Evolutionary conservation across 2,329 filamentous ascomycete species (phyloP).

Genomic region (Aspergillaceae sp.): DNA sequence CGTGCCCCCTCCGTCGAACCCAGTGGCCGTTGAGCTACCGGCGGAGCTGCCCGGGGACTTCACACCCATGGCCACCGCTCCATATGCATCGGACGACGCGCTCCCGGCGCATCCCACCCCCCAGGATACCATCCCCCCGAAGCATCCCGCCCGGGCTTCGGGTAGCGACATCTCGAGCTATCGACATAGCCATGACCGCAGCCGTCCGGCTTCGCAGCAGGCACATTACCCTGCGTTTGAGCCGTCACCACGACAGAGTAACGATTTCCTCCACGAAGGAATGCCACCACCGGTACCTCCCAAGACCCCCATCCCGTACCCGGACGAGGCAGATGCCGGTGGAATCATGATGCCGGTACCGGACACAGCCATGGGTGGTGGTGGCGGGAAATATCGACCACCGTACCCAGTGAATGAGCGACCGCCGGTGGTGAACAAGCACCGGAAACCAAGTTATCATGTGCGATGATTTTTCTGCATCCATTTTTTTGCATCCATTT

Average conservation of each 20-base stretch:
- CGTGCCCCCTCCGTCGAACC: slow-evolving; percentile 35
- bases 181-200: slow-evolving; percentile 31
- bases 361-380: slow-evolving; percentile 20
- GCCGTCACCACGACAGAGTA: slow-evolving; percentile 26
- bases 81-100: slow-evolving; percentile 21
- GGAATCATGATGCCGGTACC: slow-evolving; percentile 29
- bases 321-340: slow-evolving; percentile 22
- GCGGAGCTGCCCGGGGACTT: slow-evolving; percentile 41
- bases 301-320: slow-evolving; percentile 62
- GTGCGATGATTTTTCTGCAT: slow-evolving; percentile 32
- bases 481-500: no score
- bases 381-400: slow-evolving; percentile 32
- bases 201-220: slow-evolving; percentile 20
- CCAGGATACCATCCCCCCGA: slow-evolving; percentile 15
- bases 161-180: slow-evolving; percentile 21
- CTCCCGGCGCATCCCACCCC: slow-evolving; percentile 22
- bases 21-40: slow-evolving; percentile 51
- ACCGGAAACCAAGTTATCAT: slow-evolving; percentile 69
- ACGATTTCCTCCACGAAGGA: slow-evolving; percentile 19
- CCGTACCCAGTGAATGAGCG: slow-evolving; percentile 78
- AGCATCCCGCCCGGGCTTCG: slow-evolving; percentile 19
- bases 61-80: slow-evolving; percentile 17
- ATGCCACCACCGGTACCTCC: slow-evolving; percentile 63
- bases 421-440: slow-evolving; percentile 77
- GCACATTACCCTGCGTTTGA: slow-evolving; percentile 3